Base-by-base conservation (phyloP, 139 green algal genomes). In the Dunaliella sp. region DNA sequence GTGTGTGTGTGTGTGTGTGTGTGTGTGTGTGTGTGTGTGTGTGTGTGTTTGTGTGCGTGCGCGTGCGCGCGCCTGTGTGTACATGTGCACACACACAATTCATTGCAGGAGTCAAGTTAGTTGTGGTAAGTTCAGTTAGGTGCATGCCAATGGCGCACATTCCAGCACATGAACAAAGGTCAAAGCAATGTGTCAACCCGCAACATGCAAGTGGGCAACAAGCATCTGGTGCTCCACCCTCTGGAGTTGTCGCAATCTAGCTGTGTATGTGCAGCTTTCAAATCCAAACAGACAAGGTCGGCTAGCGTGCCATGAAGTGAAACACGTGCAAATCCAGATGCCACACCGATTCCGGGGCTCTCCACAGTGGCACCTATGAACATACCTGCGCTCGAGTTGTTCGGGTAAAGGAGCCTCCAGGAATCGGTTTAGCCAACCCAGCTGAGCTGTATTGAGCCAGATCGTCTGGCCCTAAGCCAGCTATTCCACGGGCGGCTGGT, bases 351-450 rank as follows among this genome's bases (percentile, higher is more conserved):
- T n/a, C n/a, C n/a, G 48, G 48, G 48, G 7, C 48, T 16, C 48
- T 26, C 48, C 48, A 65, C 7, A 65, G 7, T 65, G 16, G 36
- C 30, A 7, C 30, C 73, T 16, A 34, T 2, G 22, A 79, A 78
- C 31, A 83, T 86, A 83, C 35, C 34, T 30, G 1, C 36, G 76
- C 80, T 12, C 87, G 73, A 3, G 84, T 90, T 30, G 84, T 80
- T 0, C 7, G 35, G 1, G 48, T 30, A 34, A 90, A 86, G 0
- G 77, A 30, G 25, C 84, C 87, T 12, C 87, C 87, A 2, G 57
- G 80, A 24, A 90, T 75, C 3, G 80, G 33, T 31, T 80, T 85
- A 3, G 84, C 84, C 33, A 90, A 38, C 3, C 87, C 87, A 36
- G 87, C 25, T 1, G 80, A 87, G 0, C 34, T 37, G 73, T 83